phyloP scores from a whole-genome alignment of 179 eudicot genomes.

The Nepenthes alata region DNA sequence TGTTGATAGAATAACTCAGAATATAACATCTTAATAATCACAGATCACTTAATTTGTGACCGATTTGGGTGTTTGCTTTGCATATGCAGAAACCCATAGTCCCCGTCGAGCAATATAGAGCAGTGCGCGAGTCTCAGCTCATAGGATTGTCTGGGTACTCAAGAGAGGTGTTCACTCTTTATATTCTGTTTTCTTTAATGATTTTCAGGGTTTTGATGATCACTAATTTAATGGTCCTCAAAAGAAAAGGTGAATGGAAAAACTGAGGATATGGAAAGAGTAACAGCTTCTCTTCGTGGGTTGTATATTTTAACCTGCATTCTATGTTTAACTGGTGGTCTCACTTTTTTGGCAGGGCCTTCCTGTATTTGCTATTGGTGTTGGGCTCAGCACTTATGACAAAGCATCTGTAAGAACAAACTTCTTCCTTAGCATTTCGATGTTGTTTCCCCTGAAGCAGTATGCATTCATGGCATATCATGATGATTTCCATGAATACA shows the following conservation, averaged over 20 bases:
- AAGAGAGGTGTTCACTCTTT: constrained; percentile 30
- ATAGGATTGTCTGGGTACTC: constrained; percentile 55
- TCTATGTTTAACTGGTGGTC: not conserved
- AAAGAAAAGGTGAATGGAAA: not conserved
- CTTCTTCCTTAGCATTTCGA: no score
- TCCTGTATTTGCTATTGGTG: constrained; percentile 57
- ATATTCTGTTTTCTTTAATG: not conserved
- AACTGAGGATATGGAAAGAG: not conserved
- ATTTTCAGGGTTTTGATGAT: not conserved
- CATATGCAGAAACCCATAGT: constrained; percentile 47
- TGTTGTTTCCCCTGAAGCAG: no score
- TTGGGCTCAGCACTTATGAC: constrained; percentile 50
- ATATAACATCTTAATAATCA: not conserved
- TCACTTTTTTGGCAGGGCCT: constrained; percentile 32
- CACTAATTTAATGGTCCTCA: not conserved
- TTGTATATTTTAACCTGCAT: no score
- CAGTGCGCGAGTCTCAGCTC: constrained; percentile 47
- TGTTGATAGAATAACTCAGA: no score
- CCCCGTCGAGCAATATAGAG: constrained; percentile 38
- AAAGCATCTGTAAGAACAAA: constrained; percentile 48
- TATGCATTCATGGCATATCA: no score
- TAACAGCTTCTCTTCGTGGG: not conserved
- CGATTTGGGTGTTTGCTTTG: not conserved
- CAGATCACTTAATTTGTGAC: not conserved
- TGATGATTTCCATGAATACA: no score